A percentile compares a stretch with the other conserved stretches of the same genome.
Conservation (phyloP, 805 yeast genomes). For the Sugiyamaella marilandica region DNA sequence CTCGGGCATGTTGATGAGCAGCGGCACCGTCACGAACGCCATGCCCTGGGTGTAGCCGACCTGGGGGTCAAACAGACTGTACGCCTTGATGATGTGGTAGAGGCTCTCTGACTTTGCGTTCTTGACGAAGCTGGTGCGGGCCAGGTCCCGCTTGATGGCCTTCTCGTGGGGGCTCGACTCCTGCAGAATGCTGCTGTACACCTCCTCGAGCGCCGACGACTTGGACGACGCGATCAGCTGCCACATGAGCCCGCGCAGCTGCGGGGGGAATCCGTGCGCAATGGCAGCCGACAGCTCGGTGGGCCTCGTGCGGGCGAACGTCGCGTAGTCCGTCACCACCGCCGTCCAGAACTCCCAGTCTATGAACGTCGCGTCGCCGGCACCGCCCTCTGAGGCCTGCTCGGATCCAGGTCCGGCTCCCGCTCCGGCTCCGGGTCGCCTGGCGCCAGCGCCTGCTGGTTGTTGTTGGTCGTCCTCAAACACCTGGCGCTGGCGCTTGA, state of each 20-base stretch:
- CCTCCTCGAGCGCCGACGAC: conserved; percentile 54
- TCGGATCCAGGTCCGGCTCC: neutral
- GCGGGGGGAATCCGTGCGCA: conserved; percentile 75
- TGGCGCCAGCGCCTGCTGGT: neutral
- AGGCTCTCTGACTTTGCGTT: conserved; percentile 61
- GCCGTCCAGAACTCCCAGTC: conserved; percentile 73
- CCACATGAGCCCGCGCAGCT: conserved; percentile 88
- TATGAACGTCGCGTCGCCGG: conserved; percentile 11
- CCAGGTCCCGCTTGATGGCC: conserved; percentile 73
- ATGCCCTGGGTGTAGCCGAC: conserved; percentile 98
- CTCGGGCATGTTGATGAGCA: conserved; percentile 73
- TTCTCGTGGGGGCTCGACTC: conserved; percentile 61
- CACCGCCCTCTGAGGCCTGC: conserved; percentile 1
- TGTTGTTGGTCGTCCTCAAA: neutral
- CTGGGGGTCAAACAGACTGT: conserved; percentile 79
- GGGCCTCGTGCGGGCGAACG: conserved; percentile 58
- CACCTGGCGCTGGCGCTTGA: conserved; percentile 12
- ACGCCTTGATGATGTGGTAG: conserved; percentile 73
- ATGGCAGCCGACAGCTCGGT: conserved; percentile 56
- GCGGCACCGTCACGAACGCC: conserved; percentile 88
- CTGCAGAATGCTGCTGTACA: conserved; percentile 46
- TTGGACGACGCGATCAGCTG: conserved; percentile 81
- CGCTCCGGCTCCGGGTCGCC: neutral
- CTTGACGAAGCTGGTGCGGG: conserved; percentile 79
- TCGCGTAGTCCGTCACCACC: conserved; percentile 72